Conservation (phyloP, 768 basidiomycete genomes). For the Podaxis sp. region DNA sequence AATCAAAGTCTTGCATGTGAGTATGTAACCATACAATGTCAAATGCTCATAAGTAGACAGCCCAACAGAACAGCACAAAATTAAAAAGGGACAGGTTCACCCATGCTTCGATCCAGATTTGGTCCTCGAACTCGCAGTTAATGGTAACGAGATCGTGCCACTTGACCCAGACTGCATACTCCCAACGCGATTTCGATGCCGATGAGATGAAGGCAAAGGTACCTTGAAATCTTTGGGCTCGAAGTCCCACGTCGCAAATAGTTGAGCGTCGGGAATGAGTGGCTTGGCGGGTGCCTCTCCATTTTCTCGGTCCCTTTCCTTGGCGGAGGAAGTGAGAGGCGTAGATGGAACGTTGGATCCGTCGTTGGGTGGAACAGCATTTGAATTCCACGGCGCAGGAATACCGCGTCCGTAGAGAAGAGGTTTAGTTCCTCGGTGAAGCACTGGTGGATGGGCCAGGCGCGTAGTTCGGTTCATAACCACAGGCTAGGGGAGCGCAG, state of each 20-base stretch:
- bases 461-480: conserved; percentile 60
- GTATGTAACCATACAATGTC: conserved; percentile 8
- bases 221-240: conserved; percentile 47
- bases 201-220: conserved; percentile 26
- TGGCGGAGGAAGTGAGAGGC: conserved; percentile 27
- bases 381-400: conserved; percentile 53
- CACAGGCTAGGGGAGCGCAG: conserved; percentile 37
- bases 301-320: conserved; percentile 27
- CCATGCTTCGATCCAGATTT: conserved; percentile 11
- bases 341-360: conserved; percentile 25
- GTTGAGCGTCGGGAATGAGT: conserved; percentile 47
- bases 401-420: conserved; percentile 47
- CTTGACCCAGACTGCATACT: conserved; percentile 24
- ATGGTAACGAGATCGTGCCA: conserved; percentile 16
- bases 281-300: conserved; percentile 30
- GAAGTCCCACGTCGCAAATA: conserved; percentile 59
- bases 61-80: not conserved
- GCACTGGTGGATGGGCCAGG: conserved; percentile 62
- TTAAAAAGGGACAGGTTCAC: not conserved
- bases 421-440: conserved; percentile 49
- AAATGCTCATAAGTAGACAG: not conserved
- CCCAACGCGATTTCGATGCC: conserved; percentile 31
- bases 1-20: not conserved
- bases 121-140: not conserved
- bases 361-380: conserved; percentile 29